Percentiles rank a stretch among this genome's conserved stretches.
These are phyloP conservation scores for Apostasia shenzhenica DNA, from an alignment of 106 monocot species.

Conservation along the genomic window DNA sequence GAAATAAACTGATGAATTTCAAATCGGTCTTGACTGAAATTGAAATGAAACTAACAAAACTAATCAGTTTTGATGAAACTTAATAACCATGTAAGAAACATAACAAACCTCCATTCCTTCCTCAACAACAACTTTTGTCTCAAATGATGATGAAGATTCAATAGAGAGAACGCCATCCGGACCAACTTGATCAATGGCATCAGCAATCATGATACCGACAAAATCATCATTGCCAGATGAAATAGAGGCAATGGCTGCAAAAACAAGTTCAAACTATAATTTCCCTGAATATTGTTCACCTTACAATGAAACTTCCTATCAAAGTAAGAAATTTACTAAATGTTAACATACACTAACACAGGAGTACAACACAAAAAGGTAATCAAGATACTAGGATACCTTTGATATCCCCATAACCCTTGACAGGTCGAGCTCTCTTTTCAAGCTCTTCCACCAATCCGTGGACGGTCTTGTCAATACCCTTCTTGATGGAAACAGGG, in stretches of 20 bases:
- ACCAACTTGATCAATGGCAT: constrained; percentile 80
- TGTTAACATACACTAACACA: too few relatives aligned
- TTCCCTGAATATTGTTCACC: too few relatives aligned
- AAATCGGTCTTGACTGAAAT: too few relatives aligned
- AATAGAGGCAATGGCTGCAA: constrained; percentile 65
- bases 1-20: too few relatives aligned
- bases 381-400: constrained; percentile 16
- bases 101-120: constrained; percentile 60
- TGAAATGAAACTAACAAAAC: too few relatives aligned
- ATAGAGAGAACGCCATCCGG: constrained; percentile 77
- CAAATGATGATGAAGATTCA: constrained; percentile 82
- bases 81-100: background rate
- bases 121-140: constrained; percentile 68
- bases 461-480: constrained; percentile 66
- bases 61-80: too few relatives aligned
- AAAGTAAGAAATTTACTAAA: too few relatives aligned
- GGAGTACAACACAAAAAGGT: too few relatives aligned
- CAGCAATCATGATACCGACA: constrained; percentile 77
- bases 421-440: constrained; percentile 50
- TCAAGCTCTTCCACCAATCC: constrained; percentile 61
- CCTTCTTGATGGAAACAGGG: constrained; percentile 75
- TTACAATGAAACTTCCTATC: too few relatives aligned
- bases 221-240: constrained; percentile 77
- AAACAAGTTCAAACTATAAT: background rate
- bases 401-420: constrained; percentile 67